phyloP scores from a whole-genome alignment of 257 asterid genomes.

The Plantago major region DNA sequence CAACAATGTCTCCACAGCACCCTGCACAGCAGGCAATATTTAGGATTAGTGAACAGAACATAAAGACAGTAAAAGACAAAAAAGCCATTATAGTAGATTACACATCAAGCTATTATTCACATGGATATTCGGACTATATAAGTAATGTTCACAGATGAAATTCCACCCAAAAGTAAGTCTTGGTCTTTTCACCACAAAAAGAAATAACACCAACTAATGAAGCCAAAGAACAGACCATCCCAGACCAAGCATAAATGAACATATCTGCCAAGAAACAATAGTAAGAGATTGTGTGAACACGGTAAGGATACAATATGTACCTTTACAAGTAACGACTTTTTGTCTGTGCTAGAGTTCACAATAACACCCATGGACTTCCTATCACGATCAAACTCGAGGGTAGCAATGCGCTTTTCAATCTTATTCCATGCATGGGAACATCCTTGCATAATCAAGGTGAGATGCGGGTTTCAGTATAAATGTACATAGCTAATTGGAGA shows the following conservation, averaged over 20 bases:
- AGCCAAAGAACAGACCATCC: background rate
- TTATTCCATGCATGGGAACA: constrained; percentile 72
- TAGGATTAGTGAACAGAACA: constrained; percentile 12
- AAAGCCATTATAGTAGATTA: background rate
- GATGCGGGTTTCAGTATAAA: constrained; percentile 27
- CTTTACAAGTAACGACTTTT: constrained; percentile 74
- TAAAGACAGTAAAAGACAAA: background rate
- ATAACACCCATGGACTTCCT: constrained; percentile 99
- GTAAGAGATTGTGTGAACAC: too few species aligned
- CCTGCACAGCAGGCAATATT: constrained; percentile 40
- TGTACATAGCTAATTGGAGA: constrained; percentile 1
- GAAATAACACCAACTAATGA: background rate
- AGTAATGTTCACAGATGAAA: constrained; percentile 2
- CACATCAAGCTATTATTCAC: background rate
- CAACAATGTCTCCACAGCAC: constrained; percentile 89
- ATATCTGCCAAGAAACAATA: too few species aligned
- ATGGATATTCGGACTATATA: constrained; percentile 4
- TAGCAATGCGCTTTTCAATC: constrained; percentile 76
- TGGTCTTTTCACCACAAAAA: constrained; percentile 11
- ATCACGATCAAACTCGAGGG: constrained; percentile 97
- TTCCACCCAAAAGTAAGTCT: constrained; percentile 6
- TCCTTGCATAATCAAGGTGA: constrained; percentile 37
- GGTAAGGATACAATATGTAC: constrained; percentile 29
- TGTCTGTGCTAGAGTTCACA: constrained; percentile 61
- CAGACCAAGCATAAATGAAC: too few species aligned